Base-by-base conservation (phyloP, 768 basidiomycete genomes). In the Dioszegia aurantiaca region DNA sequence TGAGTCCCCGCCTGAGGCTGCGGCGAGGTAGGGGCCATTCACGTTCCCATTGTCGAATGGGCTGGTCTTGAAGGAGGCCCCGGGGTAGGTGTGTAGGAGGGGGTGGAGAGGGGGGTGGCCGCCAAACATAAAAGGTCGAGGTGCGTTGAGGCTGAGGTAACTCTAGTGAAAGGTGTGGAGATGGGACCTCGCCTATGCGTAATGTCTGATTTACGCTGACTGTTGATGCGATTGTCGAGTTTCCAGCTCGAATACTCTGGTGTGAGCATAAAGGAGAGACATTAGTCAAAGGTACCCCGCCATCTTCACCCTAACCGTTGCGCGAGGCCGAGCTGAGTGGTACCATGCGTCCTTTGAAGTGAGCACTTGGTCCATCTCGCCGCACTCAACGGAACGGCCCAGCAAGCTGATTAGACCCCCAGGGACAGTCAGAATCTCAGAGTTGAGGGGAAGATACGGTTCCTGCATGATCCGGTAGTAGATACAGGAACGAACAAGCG, bases 21-120 rank as follows among this genome's bases (percentile, higher is more conserved):
- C n/a, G 14, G 66, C 56, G 40, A 73, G 62, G 42, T 70, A 69
- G 5, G 71, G 71, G 3, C 71, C 71, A 53, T 60, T 70, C 26
- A 67, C 26, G 55, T 65, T 67, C 3, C 66, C 68, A 51, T 64
- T 64, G 31, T 65, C 65, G 43, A 62, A 49, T 31, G 46, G 47
- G 41, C 44, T 27, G 24, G 46, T 40, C 17, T 43, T 40, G 63
- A 73, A 73, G 28, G 62, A 64, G 39, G 71, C 71, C 5, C 71
- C 71, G 10, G 71, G 71, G 61, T 70, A 70, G 24, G 66, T 73
- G 10, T 67, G 64, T 0, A 67, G 26, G 9, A 67, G 54, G 17
- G 71, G 71, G 45, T 70, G 71, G 30, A 44, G 27, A 40, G 48
- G 48, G 36, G n/a, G 37, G 36, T 21, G 16, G 14, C 14, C 16